Conservation (phyloP, 768 basidiomycete genomes). For the Fomitopsis pulvina region DNA sequence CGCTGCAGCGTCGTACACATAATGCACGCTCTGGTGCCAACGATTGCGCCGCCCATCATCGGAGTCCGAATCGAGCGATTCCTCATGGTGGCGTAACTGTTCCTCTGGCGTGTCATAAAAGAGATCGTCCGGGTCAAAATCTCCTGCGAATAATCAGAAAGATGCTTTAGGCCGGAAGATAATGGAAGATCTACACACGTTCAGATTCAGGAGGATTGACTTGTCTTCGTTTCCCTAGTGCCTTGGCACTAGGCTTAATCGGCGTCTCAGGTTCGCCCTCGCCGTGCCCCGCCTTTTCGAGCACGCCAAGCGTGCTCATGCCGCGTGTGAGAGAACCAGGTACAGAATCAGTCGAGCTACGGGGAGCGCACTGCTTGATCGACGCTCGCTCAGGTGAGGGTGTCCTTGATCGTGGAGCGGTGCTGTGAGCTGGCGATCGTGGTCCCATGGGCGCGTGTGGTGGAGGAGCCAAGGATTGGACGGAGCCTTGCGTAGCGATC, state of each 20-base stretch:
- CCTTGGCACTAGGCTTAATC: constrained; percentile 76
- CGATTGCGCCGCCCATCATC: constrained; percentile 32
- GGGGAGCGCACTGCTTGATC: background rate
- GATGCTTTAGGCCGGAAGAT: constrained; percentile 1
- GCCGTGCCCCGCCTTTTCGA: constrained; percentile 17
- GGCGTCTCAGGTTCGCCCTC: constrained; percentile 30
- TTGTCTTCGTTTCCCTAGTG: constrained; percentile 76
- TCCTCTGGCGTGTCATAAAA: constrained; percentile 39
- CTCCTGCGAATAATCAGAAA: constrained; percentile 24
- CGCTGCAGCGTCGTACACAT: constrained; percentile 91
- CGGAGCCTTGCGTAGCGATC: constrained; percentile 14
- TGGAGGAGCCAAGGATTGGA: constrained; percentile 51
- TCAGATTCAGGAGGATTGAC: constrained; percentile 44
- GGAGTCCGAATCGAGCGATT: constrained; percentile 40
- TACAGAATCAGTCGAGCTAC: constrained; percentile 2
- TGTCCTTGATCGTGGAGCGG: constrained; percentile 47
- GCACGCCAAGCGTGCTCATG: constrained; percentile 19
- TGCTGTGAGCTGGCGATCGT: constrained; percentile 45
- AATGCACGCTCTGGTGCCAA: constrained; percentile 48
- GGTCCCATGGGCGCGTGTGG: constrained; percentile 68
- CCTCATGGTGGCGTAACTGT: constrained; percentile 18
- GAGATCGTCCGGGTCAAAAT: constrained; percentile 51
- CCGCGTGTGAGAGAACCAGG: background rate
- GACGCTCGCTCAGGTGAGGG: constrained; percentile 56
- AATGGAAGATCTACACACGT: constrained; percentile 28